Conservation (phyloP, 2,329 filamentous ascomycete species). For the Colletotrichum noveboracense region DNA sequence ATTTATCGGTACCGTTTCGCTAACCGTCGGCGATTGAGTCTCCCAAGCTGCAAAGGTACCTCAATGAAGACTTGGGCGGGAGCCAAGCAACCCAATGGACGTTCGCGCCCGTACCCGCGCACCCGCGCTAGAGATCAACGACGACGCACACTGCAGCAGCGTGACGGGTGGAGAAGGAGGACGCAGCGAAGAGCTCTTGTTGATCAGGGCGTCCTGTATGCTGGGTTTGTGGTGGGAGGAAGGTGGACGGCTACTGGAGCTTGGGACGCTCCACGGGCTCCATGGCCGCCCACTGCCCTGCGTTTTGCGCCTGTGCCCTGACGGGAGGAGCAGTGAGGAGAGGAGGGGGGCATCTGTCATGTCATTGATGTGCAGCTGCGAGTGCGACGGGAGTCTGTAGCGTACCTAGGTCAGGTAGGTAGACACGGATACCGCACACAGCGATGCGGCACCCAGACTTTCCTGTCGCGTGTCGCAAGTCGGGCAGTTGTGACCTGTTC, state of each 20-base stretch:
- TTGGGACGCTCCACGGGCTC: conserved; percentile 12
- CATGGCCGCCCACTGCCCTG: background rate
- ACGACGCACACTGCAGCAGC: background rate
- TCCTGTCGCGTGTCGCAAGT: conserved; percentile 5
- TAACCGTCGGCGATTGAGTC: background rate
- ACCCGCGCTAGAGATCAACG: background rate
- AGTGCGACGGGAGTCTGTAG: conserved; percentile 1
- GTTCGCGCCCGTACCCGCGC: background rate
- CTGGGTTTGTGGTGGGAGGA: background rate
- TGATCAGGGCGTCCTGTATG: conserved; percentile 2
- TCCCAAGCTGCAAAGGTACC: background rate
- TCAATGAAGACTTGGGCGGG: background rate
- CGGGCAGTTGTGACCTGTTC: background rate
- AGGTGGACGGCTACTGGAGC: background rate
- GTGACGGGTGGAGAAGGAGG: background rate
- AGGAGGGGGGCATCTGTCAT: background rate
- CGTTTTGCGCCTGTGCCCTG: background rate
- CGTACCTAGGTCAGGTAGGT: background rate
- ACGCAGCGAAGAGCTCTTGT: background rate
- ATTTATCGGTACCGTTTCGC: background rate
- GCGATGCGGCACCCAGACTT: background rate
- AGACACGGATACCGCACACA: background rate
- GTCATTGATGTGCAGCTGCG: conserved; percentile 16
- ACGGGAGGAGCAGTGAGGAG: background rate
- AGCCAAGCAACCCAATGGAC: conserved; percentile 1